Percentiles rank a stretch among this genome's conserved stretches.
Conservation (phyloP, 306 rosid species). For the Hippophae rhamnoides region DNA sequence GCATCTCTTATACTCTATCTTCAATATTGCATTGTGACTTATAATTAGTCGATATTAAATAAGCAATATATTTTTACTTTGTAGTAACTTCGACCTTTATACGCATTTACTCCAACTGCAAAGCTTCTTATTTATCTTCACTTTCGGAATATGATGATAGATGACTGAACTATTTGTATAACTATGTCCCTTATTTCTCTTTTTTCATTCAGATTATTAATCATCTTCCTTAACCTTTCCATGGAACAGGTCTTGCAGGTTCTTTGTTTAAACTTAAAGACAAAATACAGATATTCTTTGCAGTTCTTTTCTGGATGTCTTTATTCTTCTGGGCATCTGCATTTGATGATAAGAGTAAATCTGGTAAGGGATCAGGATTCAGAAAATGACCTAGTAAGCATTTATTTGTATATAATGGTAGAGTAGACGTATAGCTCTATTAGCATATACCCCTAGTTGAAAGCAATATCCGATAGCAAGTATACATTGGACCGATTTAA, state of each 20-base stretch:
- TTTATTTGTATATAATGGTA: constrained; percentile 44
- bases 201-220: constrained; percentile 4
- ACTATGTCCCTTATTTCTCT: not conserved
- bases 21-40: too few species aligned
- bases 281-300: constrained; percentile 70
- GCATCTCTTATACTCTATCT: too few species aligned
- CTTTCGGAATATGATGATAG: too few species aligned
- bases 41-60: too few species aligned
- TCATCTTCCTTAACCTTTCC: constrained; percentile 2
- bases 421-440: constrained; percentile 11
- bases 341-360: constrained; percentile 71
- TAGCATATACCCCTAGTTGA: constrained; percentile 6
- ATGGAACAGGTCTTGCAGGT: constrained; percentile 36
- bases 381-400: constrained; percentile 51
- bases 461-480: constrained; percentile 7
- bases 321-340: constrained; percentile 88
- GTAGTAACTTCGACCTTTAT: too few species aligned
- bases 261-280: constrained; percentile 52
- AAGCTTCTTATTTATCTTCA: too few species aligned
- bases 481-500: constrained; percentile 10
- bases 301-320: constrained; percentile 96
- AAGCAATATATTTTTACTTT: too few species aligned
- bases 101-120: too few species aligned
- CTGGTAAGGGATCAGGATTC: constrained; percentile 63
- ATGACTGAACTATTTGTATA: not conserved